phyloP scores from a whole-genome alignment of 768 basidiomycete genomes.

The Guyanaporus albipodus region DNA sequence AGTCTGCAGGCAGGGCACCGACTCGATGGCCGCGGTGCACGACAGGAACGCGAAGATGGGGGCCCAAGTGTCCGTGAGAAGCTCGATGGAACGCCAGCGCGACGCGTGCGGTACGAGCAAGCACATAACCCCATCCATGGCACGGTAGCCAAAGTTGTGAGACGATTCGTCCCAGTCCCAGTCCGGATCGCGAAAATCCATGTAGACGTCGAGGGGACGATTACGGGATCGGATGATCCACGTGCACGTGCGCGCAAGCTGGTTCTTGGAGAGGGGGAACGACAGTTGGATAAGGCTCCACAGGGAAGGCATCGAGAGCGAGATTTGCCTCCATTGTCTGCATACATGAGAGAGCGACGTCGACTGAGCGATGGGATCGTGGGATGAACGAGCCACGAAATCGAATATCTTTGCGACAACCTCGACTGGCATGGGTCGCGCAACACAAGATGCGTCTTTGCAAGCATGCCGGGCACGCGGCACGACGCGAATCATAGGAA shows the following conservation, averaged over 20 bases:
- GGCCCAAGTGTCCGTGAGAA: constrained; percentile 59
- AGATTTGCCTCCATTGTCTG: constrained; percentile 46
- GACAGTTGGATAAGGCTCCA: constrained; percentile 51
- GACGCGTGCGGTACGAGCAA: constrained; percentile 41
- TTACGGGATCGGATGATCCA: constrained; percentile 45
- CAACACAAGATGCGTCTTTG: neutral
- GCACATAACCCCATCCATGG: constrained; percentile 43
- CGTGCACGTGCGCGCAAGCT: constrained; percentile 35
- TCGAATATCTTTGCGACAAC: constrained; percentile 35
- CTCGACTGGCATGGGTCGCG: constrained; percentile 33
- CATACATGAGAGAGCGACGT: constrained; percentile 47
- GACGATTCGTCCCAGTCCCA: constrained; percentile 52
- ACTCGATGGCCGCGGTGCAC: constrained; percentile 32
- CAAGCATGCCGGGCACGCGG: neutral
- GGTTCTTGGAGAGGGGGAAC: constrained; percentile 37
- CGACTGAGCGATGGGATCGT: constrained; percentile 28
- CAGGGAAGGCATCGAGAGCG: constrained; percentile 41
- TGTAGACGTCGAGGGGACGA: constrained; percentile 45
- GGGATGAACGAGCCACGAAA: constrained; percentile 25
- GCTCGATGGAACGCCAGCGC: constrained; percentile 46
- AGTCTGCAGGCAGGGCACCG: constrained; percentile 36
- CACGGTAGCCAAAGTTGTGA: constrained; percentile 40
- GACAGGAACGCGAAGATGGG: constrained; percentile 53
- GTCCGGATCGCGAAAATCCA: constrained; percentile 55
- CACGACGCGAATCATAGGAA: neutral